These are phyloP conservation scores for Platanthera zijinensis DNA, from an alignment of 106 monocot genomes.

Conservation along the genomic window DNA sequence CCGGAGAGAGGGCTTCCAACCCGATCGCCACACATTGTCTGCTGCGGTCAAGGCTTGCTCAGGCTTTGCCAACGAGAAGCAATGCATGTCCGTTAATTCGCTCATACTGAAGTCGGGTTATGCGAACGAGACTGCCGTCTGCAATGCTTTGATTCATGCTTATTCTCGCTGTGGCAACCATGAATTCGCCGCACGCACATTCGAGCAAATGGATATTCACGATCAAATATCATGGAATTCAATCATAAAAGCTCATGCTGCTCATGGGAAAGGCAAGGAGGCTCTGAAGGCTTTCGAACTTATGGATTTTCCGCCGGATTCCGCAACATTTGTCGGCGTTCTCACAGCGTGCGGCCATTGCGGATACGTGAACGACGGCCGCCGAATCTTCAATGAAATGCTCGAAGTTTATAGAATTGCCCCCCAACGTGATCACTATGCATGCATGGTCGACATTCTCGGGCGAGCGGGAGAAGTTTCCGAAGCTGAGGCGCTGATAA, in stretches of 20 bases:
- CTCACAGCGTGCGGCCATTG: conserved; percentile 78
- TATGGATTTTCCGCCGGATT: conserved; percentile 59
- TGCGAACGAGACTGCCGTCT: conserved; percentile 28
- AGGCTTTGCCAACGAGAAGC: conserved; percentile 41
- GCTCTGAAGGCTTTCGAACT: conserved; percentile 44
- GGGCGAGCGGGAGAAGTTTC: conserved; percentile 50
- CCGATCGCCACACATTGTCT: conserved; percentile 52
- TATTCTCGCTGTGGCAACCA: conserved; percentile 59
- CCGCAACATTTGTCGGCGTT: conserved; percentile 61
- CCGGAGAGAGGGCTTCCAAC: conserved; percentile 25
- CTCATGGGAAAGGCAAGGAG: conserved; percentile 49
- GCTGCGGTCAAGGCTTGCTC: conserved; percentile 54
- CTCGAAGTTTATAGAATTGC: conserved; percentile 31
- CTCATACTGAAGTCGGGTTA: conserved; percentile 46
- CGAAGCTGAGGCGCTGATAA: conserved; percentile 53
- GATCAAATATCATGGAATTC: conserved; percentile 87
- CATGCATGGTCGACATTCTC: conserved; percentile 88
- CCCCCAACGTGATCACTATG: conserved; percentile 64
- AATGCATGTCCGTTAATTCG: conserved; percentile 41
- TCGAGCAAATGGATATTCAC: conserved; percentile 29
- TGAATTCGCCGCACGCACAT: conserved; percentile 26
- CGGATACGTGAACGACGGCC: conserved; percentile 66
- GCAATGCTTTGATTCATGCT: conserved; percentile 52
- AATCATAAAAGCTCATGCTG: conserved; percentile 61
- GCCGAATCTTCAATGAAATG: conserved; percentile 42